Conservation (phyloP, 2,329 filamentous ascomycete species). For the Neofusicoccum kwambonambiense region DNA sequence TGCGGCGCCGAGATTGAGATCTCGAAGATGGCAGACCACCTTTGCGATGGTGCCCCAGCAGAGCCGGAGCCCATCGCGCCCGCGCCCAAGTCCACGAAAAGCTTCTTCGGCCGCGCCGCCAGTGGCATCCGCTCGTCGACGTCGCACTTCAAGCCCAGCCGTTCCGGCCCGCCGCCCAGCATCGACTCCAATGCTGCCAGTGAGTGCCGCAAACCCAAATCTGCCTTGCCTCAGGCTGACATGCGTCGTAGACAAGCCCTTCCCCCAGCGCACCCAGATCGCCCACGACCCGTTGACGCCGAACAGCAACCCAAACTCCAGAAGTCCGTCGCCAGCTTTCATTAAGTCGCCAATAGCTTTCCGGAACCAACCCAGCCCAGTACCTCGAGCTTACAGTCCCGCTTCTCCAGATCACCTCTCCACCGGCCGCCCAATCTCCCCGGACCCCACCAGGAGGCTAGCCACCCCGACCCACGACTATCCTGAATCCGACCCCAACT, state of each 20-base stretch:
- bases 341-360: slow-evolving; percentile 20
- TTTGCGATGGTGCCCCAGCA: slow-evolving; percentile 52
- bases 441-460: not conserved
- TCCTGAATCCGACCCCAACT: slow-evolving; percentile 35
- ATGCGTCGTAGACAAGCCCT: slow-evolving; percentile 35
- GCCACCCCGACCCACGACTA: slow-evolving; percentile 29
- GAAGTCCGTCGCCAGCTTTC: slow-evolving; percentile 21
- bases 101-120: slow-evolving; percentile 33
- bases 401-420: slow-evolving; percentile 31
- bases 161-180: slow-evolving; percentile 50
- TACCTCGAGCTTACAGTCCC: slow-evolving; percentile 31
- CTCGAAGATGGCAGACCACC: slow-evolving; percentile 79
- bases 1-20: slow-evolving; percentile 69
- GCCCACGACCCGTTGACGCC: slow-evolving; percentile 26
- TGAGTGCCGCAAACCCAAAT: slow-evolving; percentile 39
- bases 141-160: slow-evolving; percentile 40
- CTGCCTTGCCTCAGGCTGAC: not conserved
- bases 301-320: slow-evolving; percentile 29
- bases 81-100: slow-evolving; percentile 21
- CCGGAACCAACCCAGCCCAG: slow-evolving; percentile 36
- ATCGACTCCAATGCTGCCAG: slow-evolving; percentile 60
- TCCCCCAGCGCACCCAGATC: slow-evolving; percentile 18
- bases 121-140: slow-evolving; percentile 27
- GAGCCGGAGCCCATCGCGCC: not conserved
- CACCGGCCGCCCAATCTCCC: not conserved